phyloP scores from a whole-genome alignment of 768 basidiomycete genomes.

The Fomitopsis pulvina region DNA sequence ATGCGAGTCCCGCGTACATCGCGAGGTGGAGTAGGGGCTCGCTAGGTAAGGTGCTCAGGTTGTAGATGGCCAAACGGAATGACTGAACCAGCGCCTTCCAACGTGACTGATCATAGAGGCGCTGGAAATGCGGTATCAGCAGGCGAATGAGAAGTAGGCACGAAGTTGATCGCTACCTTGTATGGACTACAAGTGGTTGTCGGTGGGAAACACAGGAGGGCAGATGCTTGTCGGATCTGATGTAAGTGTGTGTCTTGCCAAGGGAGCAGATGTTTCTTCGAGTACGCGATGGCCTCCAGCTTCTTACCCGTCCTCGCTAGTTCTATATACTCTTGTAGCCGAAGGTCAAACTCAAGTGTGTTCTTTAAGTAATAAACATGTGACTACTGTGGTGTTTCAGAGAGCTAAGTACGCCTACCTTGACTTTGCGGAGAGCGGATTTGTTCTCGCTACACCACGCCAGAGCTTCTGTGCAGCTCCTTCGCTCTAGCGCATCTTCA shows the following conservation, averaged over 20 bases:
- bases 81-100: slow-evolving; percentile 71
- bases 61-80: slow-evolving; percentile 84
- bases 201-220: slow-evolving; percentile 68
- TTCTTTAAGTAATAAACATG: slow-evolving; percentile 41
- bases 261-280: slow-evolving; percentile 67
- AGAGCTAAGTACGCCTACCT: slow-evolving; percentile 40
- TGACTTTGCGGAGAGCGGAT: slow-evolving; percentile 83
- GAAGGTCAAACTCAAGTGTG: slow-evolving; percentile 91
- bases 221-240: slow-evolving; percentile 74
- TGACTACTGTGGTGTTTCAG: no score
- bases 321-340: slow-evolving; percentile 96
- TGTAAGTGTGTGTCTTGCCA: slow-evolving; percentile 79
- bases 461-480: slow-evolving; percentile 85
- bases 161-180: slow-evolving; percentile 40
- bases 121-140: slow-evolving; percentile 35
- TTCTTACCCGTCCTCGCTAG: slow-evolving; percentile 62
- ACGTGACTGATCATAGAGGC: slow-evolving; percentile 73
- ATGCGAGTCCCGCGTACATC: slow-evolving; percentile 85
- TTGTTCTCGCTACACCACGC: slow-evolving; percentile 98
- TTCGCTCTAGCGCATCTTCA: slow-evolving; percentile 66
- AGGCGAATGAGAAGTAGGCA: not conserved
- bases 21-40: slow-evolving; percentile 84
- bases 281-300: slow-evolving; percentile 78
- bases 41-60: slow-evolving; percentile 79
- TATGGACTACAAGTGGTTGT: slow-evolving; percentile 73